Conservation (phyloP, 2,329 filamentous ascomycete genomes). For the Podosphaera fusca region DNA sequence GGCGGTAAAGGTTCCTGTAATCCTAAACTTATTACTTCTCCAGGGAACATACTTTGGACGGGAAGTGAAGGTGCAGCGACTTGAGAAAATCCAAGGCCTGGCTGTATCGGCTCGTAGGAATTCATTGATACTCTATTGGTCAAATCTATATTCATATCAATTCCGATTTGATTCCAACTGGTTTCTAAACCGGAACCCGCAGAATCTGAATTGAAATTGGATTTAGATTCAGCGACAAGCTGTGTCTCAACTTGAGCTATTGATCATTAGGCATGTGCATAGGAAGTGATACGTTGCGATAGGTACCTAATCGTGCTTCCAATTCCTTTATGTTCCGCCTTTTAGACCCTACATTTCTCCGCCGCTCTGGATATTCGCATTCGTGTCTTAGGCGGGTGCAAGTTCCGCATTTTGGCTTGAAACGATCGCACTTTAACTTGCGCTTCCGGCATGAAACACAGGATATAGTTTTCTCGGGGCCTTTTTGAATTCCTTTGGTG, state of each 20-base stretch:
- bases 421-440: constrained; percentile 73
- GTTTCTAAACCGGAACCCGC: constrained; percentile 2
- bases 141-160: constrained; percentile 11
- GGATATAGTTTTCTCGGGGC: constrained; percentile 36
- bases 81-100: constrained; percentile 5
- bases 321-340: constrained; percentile 75
- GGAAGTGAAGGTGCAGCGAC: neutral
- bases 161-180: constrained; percentile 9
- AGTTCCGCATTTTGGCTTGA: constrained; percentile 55
- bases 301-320: constrained; percentile 61
- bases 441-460: constrained; percentile 65
- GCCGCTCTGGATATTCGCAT: constrained; percentile 72
- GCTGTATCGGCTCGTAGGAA: constrained; percentile 5
- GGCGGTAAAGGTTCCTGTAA: constrained; percentile 62
- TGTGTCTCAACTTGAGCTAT: constrained; percentile 63
- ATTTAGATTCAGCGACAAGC: constrained; percentile 25
- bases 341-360: constrained; percentile 73
- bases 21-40: constrained; percentile 51
- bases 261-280: constrained; percentile 22
- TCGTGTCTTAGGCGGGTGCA: constrained; percentile 52
- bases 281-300: neutral
- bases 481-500: neutral
- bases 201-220: constrained; percentile 1
- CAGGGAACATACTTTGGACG: constrained; percentile 24
- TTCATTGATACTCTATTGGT: constrained; percentile 8